Conservation (phyloP, 768 basidiomycete species). For the Pleurotus salmoneostramineus region DNA sequence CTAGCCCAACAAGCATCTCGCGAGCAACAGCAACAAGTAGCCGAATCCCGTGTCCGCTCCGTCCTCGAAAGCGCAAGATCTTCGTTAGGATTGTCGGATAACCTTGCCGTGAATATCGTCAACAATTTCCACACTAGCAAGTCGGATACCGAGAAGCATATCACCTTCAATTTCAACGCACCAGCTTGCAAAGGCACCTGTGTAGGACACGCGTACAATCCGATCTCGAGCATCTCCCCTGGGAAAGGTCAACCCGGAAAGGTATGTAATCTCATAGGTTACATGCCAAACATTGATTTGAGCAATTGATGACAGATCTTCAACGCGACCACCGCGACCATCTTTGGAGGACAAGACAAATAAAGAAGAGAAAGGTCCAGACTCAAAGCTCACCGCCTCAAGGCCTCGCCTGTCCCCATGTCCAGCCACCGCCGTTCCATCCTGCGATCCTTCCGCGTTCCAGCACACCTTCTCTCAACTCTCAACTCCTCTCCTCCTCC, state of each 20-base stretch:
- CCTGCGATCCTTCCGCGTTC: not conserved
- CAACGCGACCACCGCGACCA: not conserved
- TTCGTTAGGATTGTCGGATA: not conserved
- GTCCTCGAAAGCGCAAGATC: not conserved
- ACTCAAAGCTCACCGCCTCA: not conserved
- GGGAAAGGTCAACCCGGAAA: conserved; percentile 2
- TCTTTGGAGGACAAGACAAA: not conserved
- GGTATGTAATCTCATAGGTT: not conserved
- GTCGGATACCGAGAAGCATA: conserved; percentile 3
- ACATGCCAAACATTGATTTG: not conserved
- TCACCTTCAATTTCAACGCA: conserved; percentile 6
- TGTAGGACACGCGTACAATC: conserved; percentile 1
- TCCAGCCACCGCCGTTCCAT: too few species aligned
- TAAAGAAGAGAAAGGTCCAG: not conserved
- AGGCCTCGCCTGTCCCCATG: not conserved
- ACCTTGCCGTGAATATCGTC: not conserved
- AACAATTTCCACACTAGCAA: conserved; percentile 3
- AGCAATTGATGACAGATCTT: not conserved
- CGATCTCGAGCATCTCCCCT: not conserved
- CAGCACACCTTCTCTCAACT: not conserved
- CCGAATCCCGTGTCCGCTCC: not conserved
- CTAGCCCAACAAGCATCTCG: not conserved
- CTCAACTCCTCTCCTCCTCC: not conserved
- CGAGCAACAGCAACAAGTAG: not conserved
- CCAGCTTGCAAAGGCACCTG: not conserved